A percentile compares a stretch with the other conserved stretches of the same genome.
Evolutionary conservation across 2,329 filamentous ascomycete genomes (phyloP).

Genomic region (Botrytis medusae): DNA sequence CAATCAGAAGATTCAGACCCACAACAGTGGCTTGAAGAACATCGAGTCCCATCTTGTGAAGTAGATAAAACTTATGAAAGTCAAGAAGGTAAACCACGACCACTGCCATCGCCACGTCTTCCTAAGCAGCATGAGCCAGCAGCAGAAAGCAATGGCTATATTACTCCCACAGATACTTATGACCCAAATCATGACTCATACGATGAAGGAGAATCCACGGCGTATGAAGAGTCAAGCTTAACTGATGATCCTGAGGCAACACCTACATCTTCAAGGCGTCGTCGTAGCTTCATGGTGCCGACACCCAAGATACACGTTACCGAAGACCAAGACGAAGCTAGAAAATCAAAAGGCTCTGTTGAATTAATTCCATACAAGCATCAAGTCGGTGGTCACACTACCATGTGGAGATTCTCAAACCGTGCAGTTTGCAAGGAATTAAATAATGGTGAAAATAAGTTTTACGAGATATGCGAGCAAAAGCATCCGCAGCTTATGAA

Average conservation of each 20-base stretch:
- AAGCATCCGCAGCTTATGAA: constrained; percentile 85
- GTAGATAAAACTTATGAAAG: constrained; percentile 31
- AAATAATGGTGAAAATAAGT: constrained; percentile 97
- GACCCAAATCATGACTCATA: constrained; percentile 27
- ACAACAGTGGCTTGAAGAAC: constrained; percentile 40
- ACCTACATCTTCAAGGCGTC: constrained; percentile 38
- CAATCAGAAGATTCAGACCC: constrained; percentile 35
- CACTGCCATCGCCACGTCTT: constrained; percentile 23
- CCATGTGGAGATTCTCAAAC: constrained; percentile 91
- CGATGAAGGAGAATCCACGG: constrained; percentile 34
- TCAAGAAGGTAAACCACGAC: constrained; percentile 26
- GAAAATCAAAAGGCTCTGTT: constrained; percentile 76
- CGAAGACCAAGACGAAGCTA: constrained; percentile 48
- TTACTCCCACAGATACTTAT: constrained; percentile 21
- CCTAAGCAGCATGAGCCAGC: constrained; percentile 27
- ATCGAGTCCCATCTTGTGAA: constrained; percentile 43
- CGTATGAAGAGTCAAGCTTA: constrained; percentile 32
- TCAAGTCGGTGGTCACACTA: constrained; percentile 95
- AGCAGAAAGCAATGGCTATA: constrained; percentile 24
- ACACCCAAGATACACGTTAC: constrained; percentile 52
- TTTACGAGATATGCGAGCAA: constrained; percentile 93
- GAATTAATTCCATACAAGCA: constrained; percentile 96
- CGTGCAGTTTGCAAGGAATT: constrained; percentile 96
- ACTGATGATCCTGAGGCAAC: constrained; percentile 37
- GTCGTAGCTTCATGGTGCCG: constrained; percentile 43